A percentile compares a stretch with the other conserved stretches of the same genome.
Evolutionary conservation across 257 asterid species (phyloP).

Genomic region (Paraleonurus japonicus): DNA sequence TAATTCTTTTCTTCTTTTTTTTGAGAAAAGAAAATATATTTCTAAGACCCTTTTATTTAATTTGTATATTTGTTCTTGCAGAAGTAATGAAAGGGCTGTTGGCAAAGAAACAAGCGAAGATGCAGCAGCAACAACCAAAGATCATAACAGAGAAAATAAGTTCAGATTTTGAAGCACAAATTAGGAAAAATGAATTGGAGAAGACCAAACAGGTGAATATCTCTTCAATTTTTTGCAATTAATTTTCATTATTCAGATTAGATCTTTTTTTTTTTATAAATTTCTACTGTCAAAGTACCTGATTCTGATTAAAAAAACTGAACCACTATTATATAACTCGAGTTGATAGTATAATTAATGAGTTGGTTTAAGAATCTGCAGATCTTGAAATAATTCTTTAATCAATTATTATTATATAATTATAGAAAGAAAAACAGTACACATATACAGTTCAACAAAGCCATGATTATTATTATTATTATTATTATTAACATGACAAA

Average conservation of each 20-base stretch:
- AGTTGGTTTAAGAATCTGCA: slow-evolving; percentile 14
- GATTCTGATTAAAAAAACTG: slow-evolving; percentile 1
- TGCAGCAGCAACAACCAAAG: slow-evolving; percentile 43
- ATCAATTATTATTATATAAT: slow-evolving; percentile 15
- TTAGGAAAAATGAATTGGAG: slow-evolving; percentile 41
- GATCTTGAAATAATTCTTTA: slow-evolving; percentile 23
- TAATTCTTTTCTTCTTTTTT: not conserved
- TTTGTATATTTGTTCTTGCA: slow-evolving; percentile 16
- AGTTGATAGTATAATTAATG: slow-evolving; percentile 10
- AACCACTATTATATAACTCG: not conserved
- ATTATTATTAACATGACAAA: slow-evolving; percentile 18
- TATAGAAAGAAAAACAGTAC: slow-evolving; percentile 27
- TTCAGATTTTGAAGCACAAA: slow-evolving; percentile 45
- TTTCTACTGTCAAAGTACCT: slow-evolving; percentile 22
- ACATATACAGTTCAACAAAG: slow-evolving; percentile 35
- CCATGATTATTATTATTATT: not conserved
- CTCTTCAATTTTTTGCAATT: not conserved
- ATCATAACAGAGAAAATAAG: slow-evolving; percentile 34
- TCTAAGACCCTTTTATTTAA: not conserved
- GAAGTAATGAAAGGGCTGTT: slow-evolving; percentile 76
- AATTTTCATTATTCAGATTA: not conserved
- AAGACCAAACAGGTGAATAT: slow-evolving; percentile 43
- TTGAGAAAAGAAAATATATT: not conserved
- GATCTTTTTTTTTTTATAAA: not conserved
- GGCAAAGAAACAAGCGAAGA: slow-evolving; percentile 72